Evolutionary conservation across 2,329 filamentous ascomycete species (phyloP).

Genomic region (Simplicillium aogashimaense): DNA sequence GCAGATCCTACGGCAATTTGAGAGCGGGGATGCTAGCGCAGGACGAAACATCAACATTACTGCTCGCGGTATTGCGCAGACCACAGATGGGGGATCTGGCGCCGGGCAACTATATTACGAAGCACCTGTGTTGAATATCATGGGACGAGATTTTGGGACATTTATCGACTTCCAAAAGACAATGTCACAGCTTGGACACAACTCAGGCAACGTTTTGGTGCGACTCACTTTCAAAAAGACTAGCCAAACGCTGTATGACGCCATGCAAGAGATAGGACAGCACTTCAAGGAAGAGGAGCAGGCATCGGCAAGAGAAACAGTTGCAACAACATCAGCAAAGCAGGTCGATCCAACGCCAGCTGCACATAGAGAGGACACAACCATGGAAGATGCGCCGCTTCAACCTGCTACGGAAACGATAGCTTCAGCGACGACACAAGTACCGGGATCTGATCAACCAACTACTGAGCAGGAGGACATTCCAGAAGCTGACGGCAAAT

Average conservation of each 20-base stretch:
- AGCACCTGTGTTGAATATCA: slow-evolving; percentile 72
- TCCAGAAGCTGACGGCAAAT: slow-evolving; percentile 8
- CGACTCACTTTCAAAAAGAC: slow-evolving; percentile 69
- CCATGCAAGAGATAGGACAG: slow-evolving; percentile 69
- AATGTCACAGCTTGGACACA: slow-evolving; percentile 76
- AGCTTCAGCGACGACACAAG: neutral
- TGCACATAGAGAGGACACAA: slow-evolving; percentile 1
- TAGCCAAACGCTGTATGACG: slow-evolving; percentile 70
- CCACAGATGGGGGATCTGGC: slow-evolving; percentile 39
- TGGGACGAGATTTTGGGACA: slow-evolving; percentile 67
- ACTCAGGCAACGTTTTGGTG: slow-evolving; percentile 71
- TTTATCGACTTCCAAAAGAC: slow-evolving; percentile 85
- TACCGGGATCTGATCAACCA: neutral
- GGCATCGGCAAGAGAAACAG: slow-evolving; percentile 8
- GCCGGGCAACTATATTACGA: slow-evolving; percentile 82
- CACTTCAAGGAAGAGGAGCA: slow-evolving; percentile 54
- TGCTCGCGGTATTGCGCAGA: slow-evolving; percentile 63
- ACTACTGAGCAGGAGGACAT: neutral
- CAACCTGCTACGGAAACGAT: slow-evolving; percentile 4
- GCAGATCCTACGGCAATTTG: slow-evolving; percentile 83
- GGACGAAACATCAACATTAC: slow-evolving; percentile 69
- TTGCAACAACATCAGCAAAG: neutral
- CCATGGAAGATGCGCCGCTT: slow-evolving; percentile 7
- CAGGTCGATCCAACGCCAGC: too few relatives aligned
- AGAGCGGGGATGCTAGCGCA: slow-evolving; percentile 58